Percentiles rank a stretch among this genome's conserved stretches.
Evolutionary conservation across 306 rosid genomes (phyloP).

Genomic region (Cajanus cajan): DNA sequence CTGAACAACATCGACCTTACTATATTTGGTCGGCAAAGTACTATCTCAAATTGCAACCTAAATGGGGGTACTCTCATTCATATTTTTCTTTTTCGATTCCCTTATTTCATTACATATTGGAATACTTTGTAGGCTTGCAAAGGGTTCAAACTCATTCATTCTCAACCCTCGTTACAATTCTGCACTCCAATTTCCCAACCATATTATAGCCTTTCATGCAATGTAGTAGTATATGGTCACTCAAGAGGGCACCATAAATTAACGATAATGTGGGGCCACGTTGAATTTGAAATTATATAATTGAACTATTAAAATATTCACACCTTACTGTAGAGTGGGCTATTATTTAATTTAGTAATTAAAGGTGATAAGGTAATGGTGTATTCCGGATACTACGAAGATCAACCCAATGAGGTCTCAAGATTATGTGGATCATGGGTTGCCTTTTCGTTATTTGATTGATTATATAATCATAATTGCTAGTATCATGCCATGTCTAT

Average conservation of each 20-base stretch:
- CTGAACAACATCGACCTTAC: slow-evolving; percentile 3
- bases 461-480: slow-evolving; percentile 38
- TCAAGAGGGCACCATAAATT: slow-evolving; percentile 31
- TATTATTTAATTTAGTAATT: slow-evolving; percentile 36
- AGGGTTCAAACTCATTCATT: slow-evolving; percentile 48
- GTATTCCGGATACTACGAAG: slow-evolving; percentile 12
- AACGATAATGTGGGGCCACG: slow-evolving; percentile 48
- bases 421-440: slow-evolving; percentile 1
- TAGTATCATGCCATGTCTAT: slow-evolving; percentile 45
- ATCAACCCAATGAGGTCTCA: not conserved
- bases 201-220: slow-evolving; percentile 41
- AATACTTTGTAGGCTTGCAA: slow-evolving; percentile 52
- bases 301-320: slow-evolving; percentile 15
- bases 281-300: not conserved
- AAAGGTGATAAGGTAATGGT: slow-evolving; percentile 46
- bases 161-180: slow-evolving; percentile 33
- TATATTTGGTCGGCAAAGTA: slow-evolving; percentile 36
- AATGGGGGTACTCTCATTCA: slow-evolving; percentile 35
- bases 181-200: slow-evolving; percentile 63
- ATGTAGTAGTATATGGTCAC: slow-evolving; percentile 28
- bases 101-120: slow-evolving; percentile 41
- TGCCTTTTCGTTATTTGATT: slow-evolving; percentile 15
- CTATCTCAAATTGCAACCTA: slow-evolving; percentile 35
- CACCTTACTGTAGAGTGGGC: too few relatives aligned
- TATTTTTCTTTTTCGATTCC: slow-evolving; percentile 32